Evolutionary conservation across 2,329 filamentous ascomycete species (phyloP), one percentile per base, ranked within the genome.

Genomic region (Camillea tinctor): DNA sequence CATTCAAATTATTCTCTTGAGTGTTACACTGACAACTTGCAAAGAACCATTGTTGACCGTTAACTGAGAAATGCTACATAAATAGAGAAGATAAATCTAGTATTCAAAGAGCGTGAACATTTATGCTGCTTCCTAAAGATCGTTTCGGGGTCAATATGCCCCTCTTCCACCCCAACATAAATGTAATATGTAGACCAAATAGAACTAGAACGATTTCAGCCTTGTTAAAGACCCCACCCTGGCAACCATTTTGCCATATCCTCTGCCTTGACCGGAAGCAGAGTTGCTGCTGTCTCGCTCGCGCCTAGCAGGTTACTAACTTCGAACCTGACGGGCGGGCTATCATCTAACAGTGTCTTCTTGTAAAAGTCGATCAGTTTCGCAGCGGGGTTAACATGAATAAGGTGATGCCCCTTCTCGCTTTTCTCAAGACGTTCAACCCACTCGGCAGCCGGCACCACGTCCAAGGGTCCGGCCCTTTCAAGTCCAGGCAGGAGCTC

Each of bases 351-450:
- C 17, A 66, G 54, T 11, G 54, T 22, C 49, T 61, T 44, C n/a
- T 61, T 63, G 48, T 66, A 66, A 58, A 64, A 66, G 15, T 65
- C 62, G 17, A 63, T 11, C 7, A 66, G 60, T 49, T 63, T 63
- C 21, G 61, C 24, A 4, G 54, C 60, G 4, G 64, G 60, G n/a
- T 65, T 66, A 54, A 58, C 44, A 20, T 61, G 40, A 26, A 62
- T 19, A 5, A 26, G 20, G 21, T 52, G 59, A 22, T 55, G 30
- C 4, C 55, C 56, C 23, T 50, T 58, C 15, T 40, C 36, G 19
- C 59, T 63, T 51, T 40, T 52, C 26, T 64, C 58, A 6, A 66
- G 26, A 19, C 54, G 58, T 20, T 44, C 36, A 22, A 66, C 51
- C 62, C 64, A 64, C 53, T 63, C 64, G 8, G 36, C 60, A n/a